Conservation (phyloP, 768 basidiomycete species). For the Kwoniella dendrophila region DNA sequence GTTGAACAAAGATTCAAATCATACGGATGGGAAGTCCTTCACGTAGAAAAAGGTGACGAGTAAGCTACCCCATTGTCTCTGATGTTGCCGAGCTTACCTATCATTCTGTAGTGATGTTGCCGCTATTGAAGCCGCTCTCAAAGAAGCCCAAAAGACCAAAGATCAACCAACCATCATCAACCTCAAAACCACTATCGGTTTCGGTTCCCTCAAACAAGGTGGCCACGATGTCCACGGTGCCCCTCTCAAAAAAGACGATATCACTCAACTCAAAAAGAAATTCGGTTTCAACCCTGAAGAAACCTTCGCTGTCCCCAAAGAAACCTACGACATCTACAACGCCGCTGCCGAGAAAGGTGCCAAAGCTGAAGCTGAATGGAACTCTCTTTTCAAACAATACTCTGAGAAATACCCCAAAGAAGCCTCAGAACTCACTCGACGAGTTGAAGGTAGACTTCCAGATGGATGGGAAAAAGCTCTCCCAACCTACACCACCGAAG, state of each 20-base stretch:
- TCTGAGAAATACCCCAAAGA: conserved; percentile 77
- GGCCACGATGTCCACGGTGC: conserved; percentile 81
- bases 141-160: conserved; percentile 72
- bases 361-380: conserved; percentile 74
- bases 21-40: conserved; percentile 92
- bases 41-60: conserved; percentile 77
- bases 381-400: conserved; percentile 68
- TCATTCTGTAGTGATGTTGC: conserved; percentile 66
- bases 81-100: neutral
- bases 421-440: conserved; percentile 80
- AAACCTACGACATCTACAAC: conserved; percentile 69
- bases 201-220: conserved; percentile 87
- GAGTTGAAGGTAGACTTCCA: conserved; percentile 80
- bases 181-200: conserved; percentile 87
- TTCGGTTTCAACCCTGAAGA: conserved; percentile 78
- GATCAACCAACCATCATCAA: conserved; percentile 84
- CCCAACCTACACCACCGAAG: conserved; percentile 79
- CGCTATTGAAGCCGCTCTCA: conserved; percentile 76
- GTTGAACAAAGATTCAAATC: conserved; percentile 83
- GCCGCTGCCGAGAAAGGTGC: conserved; percentile 73
- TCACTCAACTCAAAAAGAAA: conserved; percentile 76
- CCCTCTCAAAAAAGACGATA: conserved; percentile 93
- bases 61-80: conserved; percentile 53
- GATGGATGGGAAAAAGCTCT: conserved; percentile 81
- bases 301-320: conserved; percentile 75